These are phyloP conservation scores for Cladorrhinum samala DNA, from an alignment of 495 filamentous ascomycete species.

Conservation along the genomic window DNA sequence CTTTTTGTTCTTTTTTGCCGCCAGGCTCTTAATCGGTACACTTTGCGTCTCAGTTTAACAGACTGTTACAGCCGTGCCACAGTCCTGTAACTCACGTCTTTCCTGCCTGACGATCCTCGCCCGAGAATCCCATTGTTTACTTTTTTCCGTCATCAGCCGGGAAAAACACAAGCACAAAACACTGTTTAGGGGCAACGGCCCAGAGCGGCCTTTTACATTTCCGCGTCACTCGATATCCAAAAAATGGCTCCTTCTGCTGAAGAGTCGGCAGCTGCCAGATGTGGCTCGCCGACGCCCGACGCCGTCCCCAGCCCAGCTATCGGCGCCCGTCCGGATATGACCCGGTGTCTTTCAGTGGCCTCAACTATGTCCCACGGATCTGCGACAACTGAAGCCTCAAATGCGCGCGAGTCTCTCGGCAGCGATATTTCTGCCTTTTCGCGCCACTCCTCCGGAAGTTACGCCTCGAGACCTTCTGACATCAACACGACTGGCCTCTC, in stretches of 20 bases:
- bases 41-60: too few relatives aligned
- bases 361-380: slow-evolving; percentile 57
- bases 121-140: slow-evolving; percentile 13
- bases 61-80: neutral
- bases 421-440: slow-evolving; percentile 47
- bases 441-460: slow-evolving; percentile 46
- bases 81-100: neutral
- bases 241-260: slow-evolving; percentile 32
- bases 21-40: too few relatives aligned
- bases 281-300: slow-evolving; percentile 58
- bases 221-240: neutral
- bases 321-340: slow-evolving; percentile 54
- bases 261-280: slow-evolving; percentile 31
- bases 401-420: slow-evolving; percentile 42
- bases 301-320: slow-evolving; percentile 61
- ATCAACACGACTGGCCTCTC: slow-evolving; percentile 34
- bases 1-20: neutral
- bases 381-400: slow-evolving; percentile 53
- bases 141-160: slow-evolving; percentile 1
- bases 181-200: neutral
- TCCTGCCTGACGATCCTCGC: neutral
- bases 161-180: neutral
- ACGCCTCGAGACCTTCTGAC: slow-evolving; percentile 30
- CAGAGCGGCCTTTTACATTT: neutral
- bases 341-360: slow-evolving; percentile 68